phyloP scores from a whole-genome alignment of 768 basidiomycete species.

The Lactifluus piperatus region DNA sequence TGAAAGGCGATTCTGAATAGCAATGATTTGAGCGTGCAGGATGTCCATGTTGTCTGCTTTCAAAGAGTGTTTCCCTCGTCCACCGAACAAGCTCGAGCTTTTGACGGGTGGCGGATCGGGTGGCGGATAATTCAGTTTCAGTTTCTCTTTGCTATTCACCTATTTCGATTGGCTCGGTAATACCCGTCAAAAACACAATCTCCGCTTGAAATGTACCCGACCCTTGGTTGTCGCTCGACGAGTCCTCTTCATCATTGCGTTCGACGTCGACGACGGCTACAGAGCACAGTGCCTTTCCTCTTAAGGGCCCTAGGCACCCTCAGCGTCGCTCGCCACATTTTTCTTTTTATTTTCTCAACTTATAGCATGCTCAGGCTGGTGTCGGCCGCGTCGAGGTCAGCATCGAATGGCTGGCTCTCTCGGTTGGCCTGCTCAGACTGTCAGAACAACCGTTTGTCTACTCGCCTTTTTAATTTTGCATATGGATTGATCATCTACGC shows the following conservation, averaged over 20 bases:
- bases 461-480: not conserved
- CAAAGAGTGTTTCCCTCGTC: no score
- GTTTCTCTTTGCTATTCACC: not conserved
- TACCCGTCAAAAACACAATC: not conserved
- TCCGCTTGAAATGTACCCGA: slow-evolving; percentile 15
- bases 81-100: no score
- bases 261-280: slow-evolving; percentile 16
- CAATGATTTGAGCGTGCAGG: slow-evolving; percentile 12
- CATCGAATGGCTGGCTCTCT: slow-evolving; percentile 62
- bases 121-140: no score
- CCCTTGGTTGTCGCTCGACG: slow-evolving; percentile 6
- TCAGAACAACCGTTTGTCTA: slow-evolving; percentile 11
- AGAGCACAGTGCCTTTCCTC: slow-evolving; percentile 1
- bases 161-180: slow-evolving; percentile 10
- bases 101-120: no score
- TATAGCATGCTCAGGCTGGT: slow-evolving; percentile 59
- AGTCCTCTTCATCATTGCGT: slow-evolving; percentile 15
- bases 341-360: not conserved
- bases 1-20: slow-evolving; percentile 52
- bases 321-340: not conserved
- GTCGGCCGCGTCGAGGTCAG: slow-evolving; percentile 43
- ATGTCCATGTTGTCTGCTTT: slow-evolving; percentile 12
- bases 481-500: not conserved
- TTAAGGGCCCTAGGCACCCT: slow-evolving; percentile 4
- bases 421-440: slow-evolving; percentile 35